Evolutionary conservation across 2,329 filamentous ascomycete genomes (phyloP), one percentile per base, ranked within the genome.

Genomic region (Juglanconis juglandina): DNA sequence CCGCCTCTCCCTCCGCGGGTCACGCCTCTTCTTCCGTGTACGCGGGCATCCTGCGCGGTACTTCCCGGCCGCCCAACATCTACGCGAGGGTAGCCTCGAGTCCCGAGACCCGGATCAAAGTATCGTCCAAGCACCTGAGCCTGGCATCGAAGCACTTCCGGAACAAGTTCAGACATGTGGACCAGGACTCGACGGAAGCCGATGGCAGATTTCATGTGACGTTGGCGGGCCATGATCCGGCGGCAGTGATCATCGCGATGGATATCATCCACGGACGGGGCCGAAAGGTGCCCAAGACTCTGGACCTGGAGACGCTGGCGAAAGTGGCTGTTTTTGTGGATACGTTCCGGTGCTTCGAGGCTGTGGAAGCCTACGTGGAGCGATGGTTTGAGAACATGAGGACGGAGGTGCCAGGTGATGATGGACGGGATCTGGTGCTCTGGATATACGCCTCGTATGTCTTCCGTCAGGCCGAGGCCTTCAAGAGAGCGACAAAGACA

Each of bases 261-360:
- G 73, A 79, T 60, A 75, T 78, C n/a, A 68, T 82, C 9, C 80
- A 82, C 66, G 70, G 75, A 53, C 72, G 73, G 3, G 72, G 70
- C 13, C 63, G 69, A n/a, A 71, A 74, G 47, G 71, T 82, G 13
- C 77, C 78, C 0, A 68, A 67, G 44, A 52, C 61, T 0, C 62
- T 81, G 0, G 68, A 65, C 39, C 66, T 81, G 5, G 73, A 79
- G n/a, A 68, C 72, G 9, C 69, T 82, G 10, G 72, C 73, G n/a
- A 74, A 77, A 58, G 68, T 82, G 5, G 77, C 77, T 4, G 69
- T 75, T 3, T 68, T 81, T 14, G 72, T 77, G 5, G 75, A 80
- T 59, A 74, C 73, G 34, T 78, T 77, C 63, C 68, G 72, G 54
- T 76, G 77, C 61, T 64, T 70, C 14, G 77, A 80, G 49, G 73